Evolutionary conservation across 805 yeast species (phyloP), one percentile per base, ranked within the genome.

Genomic region (Candida hispaniensis): DNA sequence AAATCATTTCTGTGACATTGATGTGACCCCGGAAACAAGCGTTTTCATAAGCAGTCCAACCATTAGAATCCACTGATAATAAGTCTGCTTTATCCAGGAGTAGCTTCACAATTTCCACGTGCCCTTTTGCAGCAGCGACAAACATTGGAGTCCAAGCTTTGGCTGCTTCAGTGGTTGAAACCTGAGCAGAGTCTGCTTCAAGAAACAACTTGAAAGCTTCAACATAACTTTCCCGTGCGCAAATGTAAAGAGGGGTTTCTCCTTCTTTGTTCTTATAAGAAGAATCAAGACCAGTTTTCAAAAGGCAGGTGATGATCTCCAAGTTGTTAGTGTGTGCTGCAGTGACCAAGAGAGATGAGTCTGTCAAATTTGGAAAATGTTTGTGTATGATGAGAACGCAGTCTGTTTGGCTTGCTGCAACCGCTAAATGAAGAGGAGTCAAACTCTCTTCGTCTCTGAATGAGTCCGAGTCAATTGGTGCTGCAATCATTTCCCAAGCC

Each of bases 31-130:
- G 67, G 28, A 88, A 61, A 30, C 82, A 76, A 0, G 96, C 95
- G 55, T 88, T 97, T 50, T 88, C 97, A 75, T 83, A 75, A n/a
- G 97, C 94, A 12, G 83, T 73, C 97, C 97, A 88, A 0, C 96
- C 96, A 34, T 91, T 77, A 28, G 73, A 77, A 58, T 88, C 97
- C 11, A 69, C 64, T 16, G 63, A 56, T 26, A 69, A 67, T 40
- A 60, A 69, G 6, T 63, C 59, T 5, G 30, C 26, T 13, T 72
- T 73, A 0, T 59, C 56, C 17, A 76, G 54, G 42, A 88, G 62
- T 6, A 69, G 41, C 26, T 67, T 54, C 5, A 75, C 81, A 25
- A 81, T 64, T 2, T 68, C 69, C 23, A 48, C 49, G 38, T 59
- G 71, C 2, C 96, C 96, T 49, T 86, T 94, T 10, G 85, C 78